Conservation (phyloP, 2,329 filamentous ascomycete species). For the Sclerotinia subarctica region DNA sequence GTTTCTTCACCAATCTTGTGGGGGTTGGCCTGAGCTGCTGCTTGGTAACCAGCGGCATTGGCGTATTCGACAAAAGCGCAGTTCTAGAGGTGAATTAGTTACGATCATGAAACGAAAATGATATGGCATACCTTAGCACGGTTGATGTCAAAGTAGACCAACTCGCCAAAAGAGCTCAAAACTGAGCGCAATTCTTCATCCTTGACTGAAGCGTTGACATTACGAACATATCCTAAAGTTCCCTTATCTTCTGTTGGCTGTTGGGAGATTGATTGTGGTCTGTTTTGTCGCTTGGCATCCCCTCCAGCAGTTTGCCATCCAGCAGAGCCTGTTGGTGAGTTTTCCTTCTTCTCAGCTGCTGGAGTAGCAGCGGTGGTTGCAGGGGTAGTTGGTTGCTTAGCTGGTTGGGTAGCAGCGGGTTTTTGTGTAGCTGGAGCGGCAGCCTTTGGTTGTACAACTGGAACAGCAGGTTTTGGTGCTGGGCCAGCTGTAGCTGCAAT, state of each 20-base stretch:
- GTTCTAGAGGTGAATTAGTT: constrained; percentile 57
- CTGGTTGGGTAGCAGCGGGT: constrained; percentile 39
- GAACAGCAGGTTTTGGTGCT: constrained; percentile 56
- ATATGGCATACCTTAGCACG: constrained; percentile 68
- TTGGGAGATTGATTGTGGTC: constrained; percentile 63
- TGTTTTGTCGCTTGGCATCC: constrained; percentile 76
- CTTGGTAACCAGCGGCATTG: constrained; percentile 74
- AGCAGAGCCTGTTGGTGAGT: constrained; percentile 37
- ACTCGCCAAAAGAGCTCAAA: constrained; percentile 68
- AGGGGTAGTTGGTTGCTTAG: constrained; percentile 35
- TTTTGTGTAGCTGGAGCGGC: constrained; percentile 50
- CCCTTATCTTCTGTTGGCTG: constrained; percentile 65
- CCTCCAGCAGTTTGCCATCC: constrained; percentile 87
- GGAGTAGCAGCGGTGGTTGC: constrained; percentile 50
- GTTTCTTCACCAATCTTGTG: constrained; percentile 79
- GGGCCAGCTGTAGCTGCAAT: constrained; percentile 54
- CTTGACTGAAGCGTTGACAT: constrained; percentile 85
- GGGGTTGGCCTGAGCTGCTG: constrained; percentile 79
- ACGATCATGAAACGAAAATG: not conserved
- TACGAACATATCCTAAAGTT: constrained; percentile 89
- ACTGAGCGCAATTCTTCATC: constrained; percentile 67
- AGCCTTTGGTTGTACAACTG: constrained; percentile 50
- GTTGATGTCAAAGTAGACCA: constrained; percentile 74
- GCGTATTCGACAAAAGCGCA: constrained; percentile 96
- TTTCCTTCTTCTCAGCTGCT: constrained; percentile 37